Evolutionary conservation across 2,329 filamentous ascomycete species (phyloP).

Genomic region (Penicillium sp.): DNA sequence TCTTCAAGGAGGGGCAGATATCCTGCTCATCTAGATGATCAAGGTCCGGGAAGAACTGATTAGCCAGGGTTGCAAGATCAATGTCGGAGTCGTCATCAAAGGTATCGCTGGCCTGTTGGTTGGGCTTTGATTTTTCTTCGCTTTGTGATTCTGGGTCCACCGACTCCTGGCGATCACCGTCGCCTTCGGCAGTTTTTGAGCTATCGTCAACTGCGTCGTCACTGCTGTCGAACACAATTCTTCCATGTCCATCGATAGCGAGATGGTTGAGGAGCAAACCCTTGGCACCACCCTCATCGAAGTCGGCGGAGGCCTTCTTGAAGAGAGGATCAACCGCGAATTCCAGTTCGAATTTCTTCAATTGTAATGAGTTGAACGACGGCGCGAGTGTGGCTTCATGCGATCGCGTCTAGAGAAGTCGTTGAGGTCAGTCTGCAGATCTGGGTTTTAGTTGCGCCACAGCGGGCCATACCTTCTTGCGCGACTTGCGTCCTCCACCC

Average conservation of each 20-base stretch:
- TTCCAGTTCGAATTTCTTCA: slow-evolving; percentile 97
- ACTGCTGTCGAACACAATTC: slow-evolving; percentile 98
- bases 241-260: slow-evolving; percentile 87
- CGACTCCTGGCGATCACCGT: slow-evolving; percentile 45
- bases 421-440: background rate
- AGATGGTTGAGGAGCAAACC: slow-evolving; percentile 92
- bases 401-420: slow-evolving; percentile 61
- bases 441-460: too few species aligned
- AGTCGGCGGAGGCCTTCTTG: slow-evolving; percentile 97
- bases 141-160: slow-evolving; percentile 53
- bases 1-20: slow-evolving; percentile 92
- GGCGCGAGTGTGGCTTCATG: slow-evolving; percentile 92
- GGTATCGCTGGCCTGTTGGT: slow-evolving; percentile 39
- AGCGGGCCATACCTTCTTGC: slow-evolving; percentile 66
- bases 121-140: slow-evolving; percentile 44
- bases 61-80: slow-evolving; percentile 73
- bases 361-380: slow-evolving; percentile 82
- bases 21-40: slow-evolving; percentile 78
- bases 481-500: slow-evolving; percentile 57
- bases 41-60: slow-evolving; percentile 85
- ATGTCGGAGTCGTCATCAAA: slow-evolving; percentile 68
- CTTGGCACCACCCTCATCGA: slow-evolving; percentile 96
- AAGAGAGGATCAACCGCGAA: slow-evolving; percentile 98
- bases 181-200: slow-evolving; percentile 43
- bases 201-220: slow-evolving; percentile 71